A percentile compares a stretch with the other conserved stretches of the same genome.
Conservation (phyloP, 805 yeast species). For the Wickerhamia fluorescens region DNA sequence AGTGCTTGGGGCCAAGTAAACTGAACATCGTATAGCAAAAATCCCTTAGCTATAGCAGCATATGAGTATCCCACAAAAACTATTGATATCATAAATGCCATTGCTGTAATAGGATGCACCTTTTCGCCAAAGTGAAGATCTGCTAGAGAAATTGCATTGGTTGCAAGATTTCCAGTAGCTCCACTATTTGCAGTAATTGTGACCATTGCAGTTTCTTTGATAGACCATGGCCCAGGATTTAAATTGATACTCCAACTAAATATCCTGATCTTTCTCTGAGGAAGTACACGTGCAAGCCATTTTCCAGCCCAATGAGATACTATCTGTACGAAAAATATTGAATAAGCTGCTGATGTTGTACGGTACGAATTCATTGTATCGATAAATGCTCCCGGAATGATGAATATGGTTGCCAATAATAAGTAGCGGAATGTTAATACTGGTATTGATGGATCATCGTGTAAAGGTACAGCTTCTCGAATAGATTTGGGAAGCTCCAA, state of each 20-base stretch:
- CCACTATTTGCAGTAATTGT: constrained; percentile 47
- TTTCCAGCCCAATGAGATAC: constrained; percentile 41
- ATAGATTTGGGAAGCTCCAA: constrained; percentile 24
- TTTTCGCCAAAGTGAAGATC: constrained; percentile 35
- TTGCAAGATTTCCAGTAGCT: constrained; percentile 47
- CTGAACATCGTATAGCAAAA: constrained; percentile 42
- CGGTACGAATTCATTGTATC: constrained; percentile 37
- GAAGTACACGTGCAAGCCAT: constrained; percentile 37
- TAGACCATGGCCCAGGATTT: constrained; percentile 52
- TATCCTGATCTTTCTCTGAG: constrained; percentile 17
- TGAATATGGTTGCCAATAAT: constrained; percentile 25
- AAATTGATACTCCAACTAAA: constrained; percentile 23
- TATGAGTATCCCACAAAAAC: constrained; percentile 48
- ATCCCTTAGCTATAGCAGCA: constrained; percentile 42
- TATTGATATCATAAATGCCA: constrained; percentile 44
- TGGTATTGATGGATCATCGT: constrained; percentile 34
- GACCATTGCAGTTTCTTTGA: constrained; percentile 47
- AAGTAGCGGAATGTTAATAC: constrained; percentile 32
- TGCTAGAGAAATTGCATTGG: constrained; percentile 40
- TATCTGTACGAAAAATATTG: constrained; percentile 46
- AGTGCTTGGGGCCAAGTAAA: constrained; percentile 44
- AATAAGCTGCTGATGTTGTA: constrained; percentile 43
- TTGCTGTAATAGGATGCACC: constrained; percentile 30
- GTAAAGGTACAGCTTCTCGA: constrained; percentile 29
- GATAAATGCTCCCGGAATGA: constrained; percentile 37